Percentiles rank a stretch among this genome's conserved stretches.
These are phyloP conservation scores for Baudoinia panamericana DNA, from an alignment of 495 filamentous ascomycete genomes.

Conservation along the genomic window DNA sequence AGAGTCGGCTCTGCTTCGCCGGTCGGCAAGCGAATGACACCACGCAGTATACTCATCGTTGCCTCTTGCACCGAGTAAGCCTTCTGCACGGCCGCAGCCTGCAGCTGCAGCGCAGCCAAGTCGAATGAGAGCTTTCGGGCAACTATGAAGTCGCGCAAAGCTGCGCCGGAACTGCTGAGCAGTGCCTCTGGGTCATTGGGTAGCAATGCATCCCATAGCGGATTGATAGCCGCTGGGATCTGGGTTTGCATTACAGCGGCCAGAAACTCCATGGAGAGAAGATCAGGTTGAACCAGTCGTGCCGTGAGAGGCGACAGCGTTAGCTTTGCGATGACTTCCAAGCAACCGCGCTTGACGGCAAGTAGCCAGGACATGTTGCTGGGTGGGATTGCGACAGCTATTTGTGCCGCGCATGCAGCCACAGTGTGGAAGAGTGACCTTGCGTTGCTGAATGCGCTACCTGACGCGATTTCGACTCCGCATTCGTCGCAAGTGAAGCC, in stretches of 20 bases:
- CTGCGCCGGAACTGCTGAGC: conserved; percentile 43
- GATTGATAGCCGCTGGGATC: conserved; percentile 45
- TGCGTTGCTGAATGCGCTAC: conserved; percentile 50
- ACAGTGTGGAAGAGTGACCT: conserved; percentile 74
- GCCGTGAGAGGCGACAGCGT: conserved; percentile 79
- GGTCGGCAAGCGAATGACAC: conserved; percentile 50
- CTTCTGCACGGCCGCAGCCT: conserved; percentile 53
- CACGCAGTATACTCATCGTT: conserved; percentile 68
- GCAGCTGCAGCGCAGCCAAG: conserved; percentile 73
- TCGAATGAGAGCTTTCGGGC: conserved; percentile 63
- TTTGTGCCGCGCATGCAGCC: conserved; percentile 48
- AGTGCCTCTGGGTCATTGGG: conserved; percentile 48
- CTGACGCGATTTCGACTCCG: conserved; percentile 47
- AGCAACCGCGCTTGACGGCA: conserved; percentile 55
- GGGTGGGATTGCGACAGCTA: conserved; percentile 48
- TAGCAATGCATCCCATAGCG: conserved; percentile 54
- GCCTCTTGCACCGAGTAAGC: conserved; percentile 62
- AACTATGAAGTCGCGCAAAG: conserved; percentile 60
- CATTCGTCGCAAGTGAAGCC: conserved; percentile 66
- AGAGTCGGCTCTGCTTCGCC: conserved; percentile 49
- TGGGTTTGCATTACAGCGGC: conserved; percentile 55
- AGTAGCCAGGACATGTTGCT: conserved; percentile 56
- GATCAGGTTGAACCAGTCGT: conserved; percentile 55
- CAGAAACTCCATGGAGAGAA: conserved; percentile 62
- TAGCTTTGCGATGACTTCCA: conserved; percentile 64